phyloP scores from a whole-genome alignment of 2,329 filamentous ascomycete species.

The Pestalotiopsis sp. region DNA sequence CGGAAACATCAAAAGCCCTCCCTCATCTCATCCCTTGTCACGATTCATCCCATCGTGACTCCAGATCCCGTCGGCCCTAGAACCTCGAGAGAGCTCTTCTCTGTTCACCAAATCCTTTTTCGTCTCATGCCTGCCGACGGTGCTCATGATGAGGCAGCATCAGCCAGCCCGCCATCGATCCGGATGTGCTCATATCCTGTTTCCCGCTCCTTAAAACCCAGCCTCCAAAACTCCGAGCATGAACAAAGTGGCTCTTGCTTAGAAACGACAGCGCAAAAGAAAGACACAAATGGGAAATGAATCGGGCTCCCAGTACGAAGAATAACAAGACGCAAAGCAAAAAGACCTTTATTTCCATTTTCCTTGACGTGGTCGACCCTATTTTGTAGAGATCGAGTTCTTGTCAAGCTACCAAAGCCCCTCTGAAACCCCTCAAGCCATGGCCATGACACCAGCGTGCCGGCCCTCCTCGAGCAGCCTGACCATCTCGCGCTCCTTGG shows the following conservation, averaged over 20 bases:
- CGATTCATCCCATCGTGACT: background rate
- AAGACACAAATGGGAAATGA: background rate
- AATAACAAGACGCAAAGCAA: background rate
- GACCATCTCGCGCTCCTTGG: constrained; percentile 59
- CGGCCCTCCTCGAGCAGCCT: constrained; percentile 57
- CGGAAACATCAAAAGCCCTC: background rate
- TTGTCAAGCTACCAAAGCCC: background rate
- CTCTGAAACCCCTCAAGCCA: constrained; percentile 26
- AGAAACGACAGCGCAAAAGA: background rate
- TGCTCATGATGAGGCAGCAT: too few relatives aligned
- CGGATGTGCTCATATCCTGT: background rate
- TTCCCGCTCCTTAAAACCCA: background rate
- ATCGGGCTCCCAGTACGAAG: background rate
- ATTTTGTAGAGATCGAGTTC: background rate
- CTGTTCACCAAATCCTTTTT: too few relatives aligned
- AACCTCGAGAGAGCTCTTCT: background rate
- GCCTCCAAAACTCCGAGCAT: background rate
- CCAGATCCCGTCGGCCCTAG: background rate
- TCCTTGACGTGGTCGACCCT: background rate
- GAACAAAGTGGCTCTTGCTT: background rate
- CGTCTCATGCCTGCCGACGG: background rate
- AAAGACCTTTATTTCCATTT: background rate
- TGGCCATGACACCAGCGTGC: constrained; percentile 31
- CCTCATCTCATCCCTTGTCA: background rate
- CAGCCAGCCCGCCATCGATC: background rate